Base-by-base conservation (phyloP, 805 yeast genomes). In the Kluyveromyces lactis region DNA sequence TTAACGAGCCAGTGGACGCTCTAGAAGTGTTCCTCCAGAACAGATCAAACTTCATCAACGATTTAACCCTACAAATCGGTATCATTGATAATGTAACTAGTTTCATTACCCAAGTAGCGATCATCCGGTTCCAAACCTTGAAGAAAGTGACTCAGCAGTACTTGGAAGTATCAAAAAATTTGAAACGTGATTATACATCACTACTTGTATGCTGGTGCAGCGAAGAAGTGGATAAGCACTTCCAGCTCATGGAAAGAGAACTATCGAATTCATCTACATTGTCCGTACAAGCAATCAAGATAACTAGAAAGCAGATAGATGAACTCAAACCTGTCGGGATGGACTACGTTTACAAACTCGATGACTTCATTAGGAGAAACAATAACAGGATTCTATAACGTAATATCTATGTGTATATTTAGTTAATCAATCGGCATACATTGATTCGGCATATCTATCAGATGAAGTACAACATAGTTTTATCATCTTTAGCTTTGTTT, bases 161-260 rank as follows among this genome's bases (percentile, higher is more conserved):
- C 62, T 68, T 69, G 36, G 58, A 64, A 18, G 70, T 81, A 38
- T 82, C 74, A 60, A 68, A 63, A 11, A 53, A 52, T 12, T 39
- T 39, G 12, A 62, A 52, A 10, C 53, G 55, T 29, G 50, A 59
- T 31, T 60, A 60, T 28, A 68, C 74, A 37, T 68, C 81, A 8
- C 73, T 81, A 48, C 68, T 86, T 13, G 80, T 86, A n/a, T 77
- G 79, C 45, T 86, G 95, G 95, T 73, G 81, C 26, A 73, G 75
- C 41, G 71, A 71, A 10, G 81, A 79, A 55, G 73, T 84, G 24
- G 72, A 74, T 30, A 66, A 67, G 35, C 81, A 82, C 47, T 75
- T 77, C 23, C 63, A 66, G 13, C 60, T 78, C 5, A 72, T 87
- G 48, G 74, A 77, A 35, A 75, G 82, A 41, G 89, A 83, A 48